phyloP scores from a whole-genome alignment of 1,284 basidiomycete genomes.

The Chalciporus sp. region DNA sequence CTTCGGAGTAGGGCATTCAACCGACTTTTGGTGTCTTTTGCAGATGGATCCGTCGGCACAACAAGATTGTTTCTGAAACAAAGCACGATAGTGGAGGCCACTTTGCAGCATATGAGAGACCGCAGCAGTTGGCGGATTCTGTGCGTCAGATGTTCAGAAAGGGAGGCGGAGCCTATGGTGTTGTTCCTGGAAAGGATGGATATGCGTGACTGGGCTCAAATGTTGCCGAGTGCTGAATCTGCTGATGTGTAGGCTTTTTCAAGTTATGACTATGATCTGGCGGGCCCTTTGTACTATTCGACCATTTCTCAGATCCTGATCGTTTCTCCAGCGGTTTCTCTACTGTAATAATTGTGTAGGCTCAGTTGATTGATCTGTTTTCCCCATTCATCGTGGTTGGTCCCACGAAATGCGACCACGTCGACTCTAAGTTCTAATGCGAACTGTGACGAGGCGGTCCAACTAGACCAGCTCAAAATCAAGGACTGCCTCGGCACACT shows the following conservation, averaged over 20 bases:
- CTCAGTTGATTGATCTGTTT: too few relatives aligned
- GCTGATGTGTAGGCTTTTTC: neutral
- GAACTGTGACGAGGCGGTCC: constrained; percentile 2
- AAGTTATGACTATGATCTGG: neutral
- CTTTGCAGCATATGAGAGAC: constrained; percentile 43
- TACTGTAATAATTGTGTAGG: too few relatives aligned
- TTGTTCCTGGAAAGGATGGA: constrained; percentile 36
- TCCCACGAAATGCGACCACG: neutral
- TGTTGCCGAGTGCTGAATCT: too few relatives aligned
- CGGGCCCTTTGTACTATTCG: too few relatives aligned
- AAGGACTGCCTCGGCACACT: neutral
- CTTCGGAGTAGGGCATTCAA: neutral
- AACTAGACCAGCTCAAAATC: neutral
- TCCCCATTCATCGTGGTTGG: too few relatives aligned
- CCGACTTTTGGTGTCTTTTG: neutral
- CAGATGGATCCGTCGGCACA: constrained; percentile 27
- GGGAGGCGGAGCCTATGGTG: constrained; percentile 39
- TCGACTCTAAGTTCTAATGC: neutral
- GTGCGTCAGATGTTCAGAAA: constrained; percentile 47
- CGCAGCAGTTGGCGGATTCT: constrained; percentile 38
- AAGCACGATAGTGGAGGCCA: constrained; percentile 43
- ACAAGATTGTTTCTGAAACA: constrained; percentile 26
- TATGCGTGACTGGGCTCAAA: constrained; percentile 25
- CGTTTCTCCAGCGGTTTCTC: too few relatives aligned
- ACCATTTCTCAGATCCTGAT: too few relatives aligned